These are phyloP conservation scores for Iodosphaeria phyllophila DNA, from an alignment of 2,329 filamentous ascomycete species.

Conservation along the genomic window DNA sequence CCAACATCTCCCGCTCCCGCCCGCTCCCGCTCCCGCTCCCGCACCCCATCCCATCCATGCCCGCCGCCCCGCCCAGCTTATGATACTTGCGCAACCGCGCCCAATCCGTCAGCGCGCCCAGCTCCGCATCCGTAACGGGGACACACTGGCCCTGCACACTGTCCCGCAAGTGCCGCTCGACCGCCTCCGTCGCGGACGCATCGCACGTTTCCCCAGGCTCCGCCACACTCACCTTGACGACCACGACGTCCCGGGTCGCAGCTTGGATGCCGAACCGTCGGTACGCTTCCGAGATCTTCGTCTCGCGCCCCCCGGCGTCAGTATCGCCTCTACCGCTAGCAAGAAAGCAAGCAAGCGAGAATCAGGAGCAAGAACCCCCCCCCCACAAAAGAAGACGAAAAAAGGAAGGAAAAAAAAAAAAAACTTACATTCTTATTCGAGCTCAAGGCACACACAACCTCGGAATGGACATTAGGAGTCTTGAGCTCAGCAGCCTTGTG, in stretches of 20 bases:
- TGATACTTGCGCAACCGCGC: slow-evolving; percentile 66
- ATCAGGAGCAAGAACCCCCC: background rate
- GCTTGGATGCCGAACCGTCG: slow-evolving; percentile 68
- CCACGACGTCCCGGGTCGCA: slow-evolving; percentile 51
- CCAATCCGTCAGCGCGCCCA: slow-evolving; percentile 43
- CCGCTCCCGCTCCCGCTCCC: slow-evolving; percentile 26
- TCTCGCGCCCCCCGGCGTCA: no score
- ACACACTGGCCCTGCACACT: slow-evolving; percentile 42
- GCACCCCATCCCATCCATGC: slow-evolving; percentile 25
- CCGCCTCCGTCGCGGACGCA: slow-evolving; percentile 14
- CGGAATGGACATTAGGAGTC: slow-evolving; percentile 75
- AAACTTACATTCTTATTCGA: slow-evolving; percentile 59
- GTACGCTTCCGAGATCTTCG: slow-evolving; percentile 78
- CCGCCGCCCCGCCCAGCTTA: slow-evolving; percentile 50
- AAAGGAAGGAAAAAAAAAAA: background rate
- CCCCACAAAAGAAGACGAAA: slow-evolving; percentile 1
- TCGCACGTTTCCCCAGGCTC: slow-evolving; percentile 2
- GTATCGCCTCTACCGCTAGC: no score
- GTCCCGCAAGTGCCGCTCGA: slow-evolving; percentile 38
- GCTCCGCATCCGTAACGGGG: slow-evolving; percentile 42
- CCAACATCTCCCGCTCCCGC: slow-evolving; percentile 50
- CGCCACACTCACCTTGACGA: slow-evolving; percentile 55
- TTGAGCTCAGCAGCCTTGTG: slow-evolving; percentile 42
- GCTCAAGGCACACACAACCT: slow-evolving; percentile 66
- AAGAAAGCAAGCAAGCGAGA: no score